Conservation (phyloP, 805 yeast genomes). For the Suhomyces faveliae region DNA sequence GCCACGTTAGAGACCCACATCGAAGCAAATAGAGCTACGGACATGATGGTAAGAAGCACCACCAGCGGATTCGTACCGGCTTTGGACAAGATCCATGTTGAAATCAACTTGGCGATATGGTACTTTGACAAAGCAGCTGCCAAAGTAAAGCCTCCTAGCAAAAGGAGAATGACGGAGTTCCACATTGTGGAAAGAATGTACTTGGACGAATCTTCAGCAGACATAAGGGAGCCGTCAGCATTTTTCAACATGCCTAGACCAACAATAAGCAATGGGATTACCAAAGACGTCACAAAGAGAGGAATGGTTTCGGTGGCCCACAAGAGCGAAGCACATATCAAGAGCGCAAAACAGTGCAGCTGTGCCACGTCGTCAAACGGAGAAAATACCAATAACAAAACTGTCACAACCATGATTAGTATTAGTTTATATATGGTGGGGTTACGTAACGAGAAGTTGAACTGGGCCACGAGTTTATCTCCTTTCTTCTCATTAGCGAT, state of each 20-base stretch:
- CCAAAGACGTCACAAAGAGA: constrained; percentile 79
- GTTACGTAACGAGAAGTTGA: constrained; percentile 31
- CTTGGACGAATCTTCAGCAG: constrained; percentile 40
- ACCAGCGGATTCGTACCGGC: constrained; percentile 53
- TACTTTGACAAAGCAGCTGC: constrained; percentile 57
- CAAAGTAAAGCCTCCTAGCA: constrained; percentile 54
- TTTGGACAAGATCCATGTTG: constrained; percentile 47
- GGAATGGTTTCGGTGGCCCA: constrained; percentile 98
- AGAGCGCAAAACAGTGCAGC: constrained; percentile 65
- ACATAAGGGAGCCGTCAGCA: constrained; percentile 45
- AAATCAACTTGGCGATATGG: constrained; percentile 49
- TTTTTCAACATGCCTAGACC: constrained; percentile 66
- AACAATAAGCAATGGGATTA: constrained; percentile 81
- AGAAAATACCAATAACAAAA: constrained; percentile 27
- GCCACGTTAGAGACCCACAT: constrained; percentile 63
- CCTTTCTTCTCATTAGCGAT: constrained; percentile 3
- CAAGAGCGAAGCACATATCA: constrained; percentile 75
- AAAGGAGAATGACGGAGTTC: constrained; percentile 51
- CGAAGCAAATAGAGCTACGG: constrained; percentile 50
- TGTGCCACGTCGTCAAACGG: constrained; percentile 38
- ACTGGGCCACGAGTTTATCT: constrained; percentile 5
- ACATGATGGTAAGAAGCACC: constrained; percentile 49
- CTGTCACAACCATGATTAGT: constrained; percentile 49
- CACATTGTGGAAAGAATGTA: constrained; percentile 51
- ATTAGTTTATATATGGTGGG: constrained; percentile 43